phyloP scores from a whole-genome alignment of 2,329 filamentous ascomycete species.

The Hypoxylon sp. region DNA sequence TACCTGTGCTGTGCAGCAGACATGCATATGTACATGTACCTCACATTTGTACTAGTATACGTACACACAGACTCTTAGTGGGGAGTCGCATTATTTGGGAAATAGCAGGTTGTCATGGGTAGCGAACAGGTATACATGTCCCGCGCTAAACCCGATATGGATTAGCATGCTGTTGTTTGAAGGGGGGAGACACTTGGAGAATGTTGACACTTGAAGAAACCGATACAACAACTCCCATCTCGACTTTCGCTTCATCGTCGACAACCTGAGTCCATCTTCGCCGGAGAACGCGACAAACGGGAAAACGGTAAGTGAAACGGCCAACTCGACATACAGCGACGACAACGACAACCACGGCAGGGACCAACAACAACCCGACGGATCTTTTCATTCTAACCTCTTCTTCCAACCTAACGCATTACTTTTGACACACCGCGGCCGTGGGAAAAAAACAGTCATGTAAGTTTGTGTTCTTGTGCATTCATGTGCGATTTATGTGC shows the following conservation, averaged over 20 bases:
- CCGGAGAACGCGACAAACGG: conserved; percentile 37
- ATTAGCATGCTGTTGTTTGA: conserved; percentile 44
- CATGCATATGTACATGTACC: conserved; percentile 19
- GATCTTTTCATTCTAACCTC: conserved; percentile 25
- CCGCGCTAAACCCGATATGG: conserved; percentile 39
- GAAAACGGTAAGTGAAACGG: conserved; percentile 43
- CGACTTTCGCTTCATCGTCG: conserved; percentile 32
- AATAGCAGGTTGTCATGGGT: conserved; percentile 52
- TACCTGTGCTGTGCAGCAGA: conserved; percentile 10
- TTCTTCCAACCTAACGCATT: conserved; percentile 31
- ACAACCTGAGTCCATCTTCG: conserved; percentile 41
- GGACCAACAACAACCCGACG: conserved; percentile 22
- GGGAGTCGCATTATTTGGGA: conserved; percentile 16
- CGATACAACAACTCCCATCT: conserved; percentile 36
- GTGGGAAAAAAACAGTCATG: conserved; percentile 32
- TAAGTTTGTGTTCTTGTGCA: conserved; percentile 29
- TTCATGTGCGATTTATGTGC: neutral
- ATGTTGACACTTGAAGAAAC: conserved; percentile 44
- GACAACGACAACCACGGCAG: conserved; percentile 30
- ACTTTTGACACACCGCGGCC: conserved; percentile 19
- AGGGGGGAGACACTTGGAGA: conserved; percentile 48
- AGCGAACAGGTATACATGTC: conserved; percentile 49
- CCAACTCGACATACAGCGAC: conserved; percentile 37
- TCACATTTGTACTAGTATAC: neutral
- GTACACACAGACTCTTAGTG: conserved; percentile 5